Evolutionary conservation across 331 rosid species (phyloP).

Genomic region (Quercus phellos): DNA sequence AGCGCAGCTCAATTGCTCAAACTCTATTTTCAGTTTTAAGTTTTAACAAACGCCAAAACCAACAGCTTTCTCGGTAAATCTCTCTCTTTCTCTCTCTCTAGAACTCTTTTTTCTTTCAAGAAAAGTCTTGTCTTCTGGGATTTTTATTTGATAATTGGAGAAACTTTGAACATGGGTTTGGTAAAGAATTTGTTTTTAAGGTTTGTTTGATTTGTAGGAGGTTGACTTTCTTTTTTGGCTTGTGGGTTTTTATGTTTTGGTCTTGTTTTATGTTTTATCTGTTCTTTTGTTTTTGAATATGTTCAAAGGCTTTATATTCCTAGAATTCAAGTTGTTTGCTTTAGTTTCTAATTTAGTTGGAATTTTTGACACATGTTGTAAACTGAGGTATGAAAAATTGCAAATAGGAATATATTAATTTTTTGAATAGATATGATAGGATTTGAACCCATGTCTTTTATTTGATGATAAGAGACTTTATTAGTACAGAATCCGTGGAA

Average conservation of each 20-base stretch:
- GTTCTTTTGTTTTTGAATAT: not conserved
- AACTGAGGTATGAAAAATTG: not conserved
- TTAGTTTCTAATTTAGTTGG: not conserved
- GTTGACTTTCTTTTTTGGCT: too few species aligned
- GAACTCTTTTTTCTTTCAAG: not conserved
- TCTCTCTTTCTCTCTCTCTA: not conserved
- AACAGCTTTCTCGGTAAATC: not conserved
- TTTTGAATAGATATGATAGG: too few species aligned
- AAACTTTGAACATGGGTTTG: not conserved
- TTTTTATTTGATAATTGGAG: not conserved
- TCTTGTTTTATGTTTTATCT: too few species aligned
- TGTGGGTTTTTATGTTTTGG: too few species aligned
- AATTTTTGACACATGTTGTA: not conserved
- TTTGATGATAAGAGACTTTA: too few species aligned
- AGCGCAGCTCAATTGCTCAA: too few species aligned
- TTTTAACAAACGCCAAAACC: too few species aligned
- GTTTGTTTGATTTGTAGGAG: not conserved
- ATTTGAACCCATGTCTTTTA: too few species aligned
- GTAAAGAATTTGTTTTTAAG: not conserved
- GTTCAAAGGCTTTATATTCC: not conserved
- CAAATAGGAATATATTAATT: not conserved
- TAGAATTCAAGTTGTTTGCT: not conserved
- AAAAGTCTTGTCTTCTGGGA: not conserved
- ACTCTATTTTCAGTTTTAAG: too few species aligned
- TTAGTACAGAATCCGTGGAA: too few species aligned